A percentile compares a stretch with the other conserved stretches of the same genome.
phyloP scores from a whole-genome alignment of 1,284 basidiomycete genomes.

The Rhodotorula sp. region DNA sequence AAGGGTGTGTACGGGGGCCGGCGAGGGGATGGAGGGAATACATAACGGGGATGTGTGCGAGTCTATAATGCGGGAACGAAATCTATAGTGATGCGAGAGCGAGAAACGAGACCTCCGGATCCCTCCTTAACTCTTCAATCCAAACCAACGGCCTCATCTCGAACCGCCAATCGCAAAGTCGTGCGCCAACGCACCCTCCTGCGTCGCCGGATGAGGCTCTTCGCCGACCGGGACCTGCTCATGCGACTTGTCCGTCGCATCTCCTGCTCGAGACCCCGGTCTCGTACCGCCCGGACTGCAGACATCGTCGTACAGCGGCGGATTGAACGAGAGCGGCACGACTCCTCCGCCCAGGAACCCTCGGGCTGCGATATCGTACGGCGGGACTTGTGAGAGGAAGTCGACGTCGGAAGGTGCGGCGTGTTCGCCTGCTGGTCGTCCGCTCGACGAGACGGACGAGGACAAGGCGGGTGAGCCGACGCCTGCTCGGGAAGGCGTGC shows the following conservation, averaged over 20 bases:
- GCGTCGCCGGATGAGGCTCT: background rate
- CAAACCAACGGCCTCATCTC: no score
- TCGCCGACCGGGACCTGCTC: background rate
- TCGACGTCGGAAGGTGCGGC: slow-evolving; percentile 22
- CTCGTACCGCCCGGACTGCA: slow-evolving; percentile 9
- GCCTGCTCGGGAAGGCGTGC: background rate
- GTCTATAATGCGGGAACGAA: background rate
- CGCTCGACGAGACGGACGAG: background rate
- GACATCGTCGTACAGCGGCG: slow-evolving; percentile 37
- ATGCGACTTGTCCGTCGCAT: background rate
- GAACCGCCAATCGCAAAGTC: background rate
- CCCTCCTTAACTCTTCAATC: no score
- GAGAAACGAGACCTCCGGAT: background rate
- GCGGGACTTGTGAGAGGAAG: slow-evolving; percentile 62
- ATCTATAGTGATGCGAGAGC: background rate
- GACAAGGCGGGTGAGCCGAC: background rate
- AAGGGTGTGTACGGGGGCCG: background rate
- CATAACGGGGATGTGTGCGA: background rate
- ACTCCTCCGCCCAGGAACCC: slow-evolving; percentile 83
- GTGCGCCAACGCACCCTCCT: background rate
- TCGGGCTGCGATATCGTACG: slow-evolving; percentile 69
- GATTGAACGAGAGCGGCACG: slow-evolving; percentile 60
- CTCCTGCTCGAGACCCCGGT: background rate
- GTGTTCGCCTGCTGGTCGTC: background rate
- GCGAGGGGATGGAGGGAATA: background rate